These are phyloP conservation scores for Clonostachys rhizophaga DNA, from an alignment of 2,329 filamentous ascomycete species.

Conservation along the genomic window DNA sequence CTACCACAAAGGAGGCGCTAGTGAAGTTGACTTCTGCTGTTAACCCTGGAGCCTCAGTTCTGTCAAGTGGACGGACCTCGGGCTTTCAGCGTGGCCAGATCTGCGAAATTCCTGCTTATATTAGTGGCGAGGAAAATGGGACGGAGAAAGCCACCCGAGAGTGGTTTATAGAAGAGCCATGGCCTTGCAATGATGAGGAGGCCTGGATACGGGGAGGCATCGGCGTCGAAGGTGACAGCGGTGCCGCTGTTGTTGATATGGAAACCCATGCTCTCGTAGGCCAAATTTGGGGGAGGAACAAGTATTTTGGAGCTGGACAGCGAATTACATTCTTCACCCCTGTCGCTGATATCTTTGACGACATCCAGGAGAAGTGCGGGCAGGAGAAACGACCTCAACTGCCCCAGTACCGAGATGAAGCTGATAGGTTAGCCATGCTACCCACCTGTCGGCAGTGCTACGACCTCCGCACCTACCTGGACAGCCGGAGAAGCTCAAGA, in stretches of 20 bases:
- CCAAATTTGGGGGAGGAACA: conserved; percentile 38
- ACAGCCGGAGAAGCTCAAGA: conserved; percentile 33
- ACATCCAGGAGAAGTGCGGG: conserved; percentile 37
- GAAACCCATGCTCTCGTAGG: conserved; percentile 30
- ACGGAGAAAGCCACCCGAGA: conserved; percentile 35
- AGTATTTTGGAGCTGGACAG: conserved; percentile 33
- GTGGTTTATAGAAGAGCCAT: conserved; percentile 38
- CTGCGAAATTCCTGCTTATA: conserved; percentile 36
- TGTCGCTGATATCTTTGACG: conserved; percentile 36
- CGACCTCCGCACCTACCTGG: conserved; percentile 31
- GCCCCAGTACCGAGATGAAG: conserved; percentile 32
- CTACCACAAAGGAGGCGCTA: conserved; percentile 20
- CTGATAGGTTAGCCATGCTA: conserved; percentile 30
- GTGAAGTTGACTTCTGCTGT: conserved; percentile 21
- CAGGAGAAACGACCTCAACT: conserved; percentile 30
- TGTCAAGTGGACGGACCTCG: conserved; percentile 36
- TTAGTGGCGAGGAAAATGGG: conserved; percentile 29
- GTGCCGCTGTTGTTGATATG: conserved; percentile 35
- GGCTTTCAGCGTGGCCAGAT: conserved; percentile 34
- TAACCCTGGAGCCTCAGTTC: conserved; percentile 25
- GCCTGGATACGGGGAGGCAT: conserved; percentile 39
- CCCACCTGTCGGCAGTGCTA: conserved; percentile 35
- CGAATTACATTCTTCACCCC: conserved; percentile 37
- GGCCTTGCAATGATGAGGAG: conserved; percentile 28
- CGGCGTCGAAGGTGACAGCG: conserved; percentile 37